Evolutionary conservation across 495 filamentous ascomycete species (phyloP), one percentile per base, ranked within the genome.

Genomic region (Talaromyces adpressus): DNA sequence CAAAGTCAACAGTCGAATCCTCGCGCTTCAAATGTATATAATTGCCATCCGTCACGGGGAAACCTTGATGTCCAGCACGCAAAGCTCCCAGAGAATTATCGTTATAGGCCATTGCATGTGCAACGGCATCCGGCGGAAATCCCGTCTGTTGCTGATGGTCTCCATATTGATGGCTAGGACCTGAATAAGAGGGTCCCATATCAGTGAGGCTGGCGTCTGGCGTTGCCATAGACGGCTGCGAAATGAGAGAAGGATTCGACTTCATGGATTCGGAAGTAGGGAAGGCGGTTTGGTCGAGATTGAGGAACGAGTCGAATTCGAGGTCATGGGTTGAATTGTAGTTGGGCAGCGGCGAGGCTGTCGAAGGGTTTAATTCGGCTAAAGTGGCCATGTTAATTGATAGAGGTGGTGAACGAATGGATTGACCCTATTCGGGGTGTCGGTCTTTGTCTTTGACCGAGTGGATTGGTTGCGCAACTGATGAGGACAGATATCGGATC

Each of bases 91-190:
- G 65, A 65, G 77, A 82, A 63, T 74, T 77, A 60, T 87, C 79
- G 70, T 85, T 89, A 68, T 89, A 82, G 34, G 86, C 85, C 68
- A 89, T 76, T 1, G 89, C 86, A 64, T 81, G 87, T 45, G 87
- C 85, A 64, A 94, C 71, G 27, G 89, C 91, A 51, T 90, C 91
- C 1, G 89, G 86, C 0, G 93, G 89, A 30, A 96, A 82, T 62
- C 91, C 91, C 3, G 93, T 94, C 75, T 96, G 92, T 70, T 98
- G 93, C 74, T 89, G 88, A 75, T 96, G 91, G 52, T 87, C 85
- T 65, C 92, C 88, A 76, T 98, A 98, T 70, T 93, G 89, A 78
- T 97, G 91, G 70, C 91, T 96, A 8, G 93, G 93, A 20, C 82
- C 91, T 51, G 86, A 83, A 67, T 91, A 85, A 61, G 77, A 70